Base-by-base conservation (phyloP, 2,329 filamentous ascomycete genomes). In the Cercospora zeae-maydis region DNA sequence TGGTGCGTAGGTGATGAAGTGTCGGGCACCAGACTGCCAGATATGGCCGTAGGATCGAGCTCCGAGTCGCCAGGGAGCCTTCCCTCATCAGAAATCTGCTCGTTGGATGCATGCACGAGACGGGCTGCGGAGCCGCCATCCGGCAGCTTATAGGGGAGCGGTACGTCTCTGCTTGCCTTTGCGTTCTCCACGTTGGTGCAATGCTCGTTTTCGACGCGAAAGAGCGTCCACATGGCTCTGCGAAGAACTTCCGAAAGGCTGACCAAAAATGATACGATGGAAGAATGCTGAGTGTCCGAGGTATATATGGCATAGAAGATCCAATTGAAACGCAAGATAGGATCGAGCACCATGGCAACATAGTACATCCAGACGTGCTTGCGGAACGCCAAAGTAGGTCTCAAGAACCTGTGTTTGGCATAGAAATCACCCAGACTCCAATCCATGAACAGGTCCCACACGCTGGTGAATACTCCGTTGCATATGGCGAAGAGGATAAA, bases 181-280 rank as follows among this genome's bases (percentile, higher is more conserved):
- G 63, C 58, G 13, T 58, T 57, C 30, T 64, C 85, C 1, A 99
- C 93, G 56, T 97, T 96, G 60, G 89, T 88, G 77, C 92, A 96
- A 78, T 99, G 95, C 72, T 99, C 95, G 75, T 99, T 99, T 77
- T 99, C 95, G 27, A 99, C 93, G 42, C 95, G 91, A 75, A 99
- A 90, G 3, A 98, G 81, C 0, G 89, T 88, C 95, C 95, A 99
- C 73, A 97, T 86, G 65, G 92, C 93, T 74, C 95, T 82, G 33
- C 95, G 86, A n/a, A 85, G 82, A 21, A 96, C 86, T 75, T 99
- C 95, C 8, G 88, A 85, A 2, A 97, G 79, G 1, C 85, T 83
- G 14, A 97, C 86, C 31, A 90, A 69, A 76, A 98, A 98, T 1
- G 91, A 92, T 4, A 92, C 84, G 1, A 92, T 75, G 2, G 90